These are phyloP conservation scores for Draba incana DNA, from an alignment of 345 rosid genomes.

Conservation along the genomic window DNA sequence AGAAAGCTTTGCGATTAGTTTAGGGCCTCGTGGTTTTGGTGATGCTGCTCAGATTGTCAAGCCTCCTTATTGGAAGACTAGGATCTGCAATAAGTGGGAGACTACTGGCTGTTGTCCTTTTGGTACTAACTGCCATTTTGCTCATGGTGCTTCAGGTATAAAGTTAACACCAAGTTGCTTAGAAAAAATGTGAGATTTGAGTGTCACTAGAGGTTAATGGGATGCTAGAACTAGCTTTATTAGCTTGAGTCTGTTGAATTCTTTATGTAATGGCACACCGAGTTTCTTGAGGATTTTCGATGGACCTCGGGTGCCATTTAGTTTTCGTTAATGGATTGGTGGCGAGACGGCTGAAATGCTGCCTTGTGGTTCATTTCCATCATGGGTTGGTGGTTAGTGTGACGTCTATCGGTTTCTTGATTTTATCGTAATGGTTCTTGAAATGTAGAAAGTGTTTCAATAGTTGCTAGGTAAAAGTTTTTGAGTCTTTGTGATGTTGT, in stretches of 20 bases:
- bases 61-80: conserved; percentile 88
- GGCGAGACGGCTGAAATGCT: conserved; percentile 8
- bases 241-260: conserved; percentile 2
- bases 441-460: conserved; percentile 6
- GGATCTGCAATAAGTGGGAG: conserved; percentile 92
- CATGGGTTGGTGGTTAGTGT: no score
- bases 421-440: conserved; percentile 4
- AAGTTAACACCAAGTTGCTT: conserved; percentile 1
- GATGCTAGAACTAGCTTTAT: conserved; percentile 10
- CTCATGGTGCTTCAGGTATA: conserved; percentile 83
- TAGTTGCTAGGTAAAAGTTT: neutral
- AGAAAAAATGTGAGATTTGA: neutral
- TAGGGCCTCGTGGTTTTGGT: conserved; percentile 74
- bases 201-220: conserved; percentile 14
- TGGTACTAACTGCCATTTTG: conserved; percentile 85
- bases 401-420: conserved; percentile 4
- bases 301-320: neutral
- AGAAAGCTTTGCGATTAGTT: conserved; percentile 83
- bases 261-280: neutral
- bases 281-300: neutral
- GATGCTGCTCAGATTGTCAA: conserved; percentile 51
- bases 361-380: no score
- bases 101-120: conserved; percentile 80
- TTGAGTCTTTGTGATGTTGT: conserved; percentile 5
- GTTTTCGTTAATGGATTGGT: conserved; percentile 4